Conservation (phyloP, 2,329 filamentous ascomycete genomes). For the Pestalotiopsis sp. region DNA sequence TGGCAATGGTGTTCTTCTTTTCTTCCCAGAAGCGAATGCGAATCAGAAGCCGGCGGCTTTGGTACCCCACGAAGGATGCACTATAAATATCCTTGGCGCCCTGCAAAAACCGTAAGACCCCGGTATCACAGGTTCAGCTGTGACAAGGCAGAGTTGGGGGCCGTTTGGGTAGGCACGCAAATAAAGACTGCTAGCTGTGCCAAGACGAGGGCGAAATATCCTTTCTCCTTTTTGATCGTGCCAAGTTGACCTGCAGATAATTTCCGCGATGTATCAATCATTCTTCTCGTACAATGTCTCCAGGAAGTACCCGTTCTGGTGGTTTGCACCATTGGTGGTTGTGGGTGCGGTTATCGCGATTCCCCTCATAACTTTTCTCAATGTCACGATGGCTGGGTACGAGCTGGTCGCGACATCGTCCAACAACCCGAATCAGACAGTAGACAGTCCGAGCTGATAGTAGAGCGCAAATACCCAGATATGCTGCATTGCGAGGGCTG, state of each 20-base stretch:
- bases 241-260: background rate
- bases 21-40: too few relatives aligned
- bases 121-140: background rate
- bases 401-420: conserved; percentile 16
- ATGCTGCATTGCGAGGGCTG: background rate
- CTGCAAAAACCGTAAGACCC: background rate
- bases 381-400: conserved; percentile 19
- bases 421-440: conserved; percentile 17
- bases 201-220: background rate
- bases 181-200: background rate
- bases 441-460: conserved; percentile 14
- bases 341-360: conserved; percentile 19
- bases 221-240: background rate
- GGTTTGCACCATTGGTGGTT: conserved; percentile 22
- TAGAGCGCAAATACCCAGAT: conserved; percentile 2
- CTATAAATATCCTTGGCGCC: background rate
- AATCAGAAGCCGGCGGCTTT: background rate
- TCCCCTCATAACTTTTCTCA: conserved; percentile 18
- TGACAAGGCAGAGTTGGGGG: background rate
- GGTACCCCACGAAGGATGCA: background rate
- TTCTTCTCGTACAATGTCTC: conserved; percentile 20
- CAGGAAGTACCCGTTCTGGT: conserved; percentile 20
- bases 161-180: too few relatives aligned
- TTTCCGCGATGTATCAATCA: background rate
- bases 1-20: too few relatives aligned